Base-by-base conservation (phyloP, 2,329 filamentous ascomycete genomes). In the Ophiocordyceps polyrhachis-furcata region DNA sequence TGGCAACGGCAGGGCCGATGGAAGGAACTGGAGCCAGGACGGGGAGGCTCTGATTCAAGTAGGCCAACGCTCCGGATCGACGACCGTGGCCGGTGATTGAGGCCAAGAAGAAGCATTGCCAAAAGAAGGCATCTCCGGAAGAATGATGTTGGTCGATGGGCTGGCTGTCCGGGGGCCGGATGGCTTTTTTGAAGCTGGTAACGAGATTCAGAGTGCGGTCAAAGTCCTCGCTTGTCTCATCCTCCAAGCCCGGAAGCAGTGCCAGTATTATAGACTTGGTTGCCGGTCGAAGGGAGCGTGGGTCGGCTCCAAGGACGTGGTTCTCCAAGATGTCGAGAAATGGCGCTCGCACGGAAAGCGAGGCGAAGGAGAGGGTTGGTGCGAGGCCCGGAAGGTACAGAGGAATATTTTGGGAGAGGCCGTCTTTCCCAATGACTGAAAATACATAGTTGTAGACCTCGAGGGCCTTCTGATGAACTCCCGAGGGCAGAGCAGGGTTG, bases 201-300 rank as follows among this genome's bases (percentile, higher is more conserved):
- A 96, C 59, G 11, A 94, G 75, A 47, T 73, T 75, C 46, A 94
- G 60, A 2, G 88, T 93, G 45, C 83, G 75, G 49, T 96, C 89
- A 59, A 96, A 98, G 58, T 98, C 93, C 58, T 98, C 91, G 51
- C 88, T 93, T 9, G 86, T 93, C 59, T 96, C 91, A 52, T 98
- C 91, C 60, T 98, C 91, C 3, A 98, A 64, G 0, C 88, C 91
- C 0, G 91, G 91, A 3, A 98, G 67, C 28, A 98, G 68, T n/a
- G 85, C 81, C 19, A 98, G 67, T 48, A 96, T 79, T 14, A 96
- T 76, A 8, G 88, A 83, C 61, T 94, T 95, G 63, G 96, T 72
- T 1, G 89, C 87, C 4, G 91, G 87, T 15, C 89, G 76, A 41
- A 98, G 68, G 7, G 82, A 74, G 46, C 71, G 69, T 29, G 79